A percentile compares a stretch with the other conserved stretches of the same genome.
Conservation (phyloP, 139 green algal species). For the Closterium sp. region DNA sequence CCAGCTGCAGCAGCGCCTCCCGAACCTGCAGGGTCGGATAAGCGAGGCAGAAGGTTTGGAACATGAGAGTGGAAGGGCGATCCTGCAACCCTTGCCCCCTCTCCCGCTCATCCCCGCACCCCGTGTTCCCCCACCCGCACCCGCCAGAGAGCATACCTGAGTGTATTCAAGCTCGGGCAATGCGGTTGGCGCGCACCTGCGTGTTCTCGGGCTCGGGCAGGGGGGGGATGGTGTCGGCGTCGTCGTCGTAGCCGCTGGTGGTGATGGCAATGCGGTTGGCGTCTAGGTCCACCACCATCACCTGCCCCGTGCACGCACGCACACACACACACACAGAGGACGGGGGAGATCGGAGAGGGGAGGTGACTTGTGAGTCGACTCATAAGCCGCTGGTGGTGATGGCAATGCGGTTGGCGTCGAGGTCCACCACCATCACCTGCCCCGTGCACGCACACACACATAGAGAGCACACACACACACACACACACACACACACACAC, state of each 20-base stretch:
- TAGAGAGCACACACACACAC: not conserved
- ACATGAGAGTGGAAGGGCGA: not conserved
- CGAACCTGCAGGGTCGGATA: not conserved
- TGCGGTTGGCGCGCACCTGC: not conserved
- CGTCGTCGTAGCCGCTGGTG: not conserved
- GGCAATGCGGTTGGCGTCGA: too few species aligned
- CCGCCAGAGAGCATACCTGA: too few species aligned
- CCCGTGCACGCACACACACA: not conserved
- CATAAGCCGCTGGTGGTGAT: too few species aligned
- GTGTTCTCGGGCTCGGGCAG: slow-evolving; percentile 22
- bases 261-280: slow-evolving; percentile 22
- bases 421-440: too few species aligned
- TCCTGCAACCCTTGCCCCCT: too few species aligned
- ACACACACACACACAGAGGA: not conserved
- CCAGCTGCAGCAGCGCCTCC: slow-evolving; percentile 2
- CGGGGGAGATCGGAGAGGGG: too few species aligned
- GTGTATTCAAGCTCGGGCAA: too few species aligned
- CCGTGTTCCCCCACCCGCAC: too few species aligned
- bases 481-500: too few species aligned
- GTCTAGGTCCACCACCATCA: slow-evolving; percentile 35
- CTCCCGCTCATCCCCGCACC: too few species aligned
- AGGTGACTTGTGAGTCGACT: too few species aligned
- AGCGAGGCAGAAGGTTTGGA: not conserved
- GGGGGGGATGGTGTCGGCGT: not conserved
- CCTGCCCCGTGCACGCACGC: not conserved